Evolutionary conservation across 257 asterid genomes (phyloP), one percentile per base, ranked within the genome.

Genomic region (Solanum okadae): DNA sequence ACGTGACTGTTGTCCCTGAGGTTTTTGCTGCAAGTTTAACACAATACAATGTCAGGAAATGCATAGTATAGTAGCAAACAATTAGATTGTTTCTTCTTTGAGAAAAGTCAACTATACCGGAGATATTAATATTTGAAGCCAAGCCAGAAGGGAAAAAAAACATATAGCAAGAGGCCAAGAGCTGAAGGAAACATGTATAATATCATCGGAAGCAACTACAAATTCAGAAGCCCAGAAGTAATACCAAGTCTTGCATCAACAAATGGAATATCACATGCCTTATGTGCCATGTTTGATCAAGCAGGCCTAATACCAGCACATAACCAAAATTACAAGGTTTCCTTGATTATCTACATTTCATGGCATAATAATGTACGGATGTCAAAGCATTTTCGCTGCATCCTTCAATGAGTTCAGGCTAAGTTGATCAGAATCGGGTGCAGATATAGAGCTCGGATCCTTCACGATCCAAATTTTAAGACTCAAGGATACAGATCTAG

Each of bases 1-100:
- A 95, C 18, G 99, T 97, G 84, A 94, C 99, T 20, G 99, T 97
- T 83, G 99, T 96, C 88, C 99, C 99, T 22, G 99, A 97, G 25
- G 95, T 94, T 93, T 93, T 96, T 59, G 95, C 99, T 97, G 95
- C 83, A 46, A 90, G 87, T 90, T 76, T 35, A 82, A 61, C 85
- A 87, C 40, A 29, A 85, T 84, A 87, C 85, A 23, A 87, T 31
- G 75, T 95, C 14, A 94, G 88, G 63, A 72, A n/a, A 86, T 86
- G 83, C 68, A 68, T 8, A 75, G 37, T 31, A 61, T 25, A 49
- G 83, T 75, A 83, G 72, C 13, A 68, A 77, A 67, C n/a, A 15
- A 44, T 52, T 29, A 65, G 35, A 42, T 38, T 65, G 73, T 68
- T 44, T 34, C 87, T 68, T 73, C 59, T 25, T 15, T 31, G 76